Base-by-base conservation (phyloP, 2,329 filamentous ascomycete genomes). In the Metarhizium sp. region DNA sequence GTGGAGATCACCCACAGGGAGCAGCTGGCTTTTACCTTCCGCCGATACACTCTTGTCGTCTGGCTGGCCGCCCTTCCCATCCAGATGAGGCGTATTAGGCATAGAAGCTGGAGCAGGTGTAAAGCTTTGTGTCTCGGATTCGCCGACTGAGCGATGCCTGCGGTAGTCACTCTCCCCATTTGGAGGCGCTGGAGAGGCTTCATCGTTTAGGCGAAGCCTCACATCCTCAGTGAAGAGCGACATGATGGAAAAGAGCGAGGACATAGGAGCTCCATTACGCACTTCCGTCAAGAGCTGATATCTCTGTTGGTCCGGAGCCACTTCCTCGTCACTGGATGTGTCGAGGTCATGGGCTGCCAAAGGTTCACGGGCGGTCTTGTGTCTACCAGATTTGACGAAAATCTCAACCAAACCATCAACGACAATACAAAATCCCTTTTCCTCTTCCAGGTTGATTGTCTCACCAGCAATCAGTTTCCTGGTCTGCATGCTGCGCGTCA, bases 401-500 rank as follows among this genome's bases (percentile, higher is more conserved):
- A 99, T 97, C 69, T 99, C 91, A 1, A 99, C 92, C 32, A 96
- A 72, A 2, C 94, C 94, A 71, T 99, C 94, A 3, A 99, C 95
- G 5, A 99, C 94, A 56, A 99, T 79, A 68, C 94, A 99, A 65
- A 99, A 99, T 0, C 94, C 94, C 65, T 99, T 96, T 66, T 99
- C 94, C 68, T 99, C 94, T 71, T 99, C 94, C 36, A 99, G 76
- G 61, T 96, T 85, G 63, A 99, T 78, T 0, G 94, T 99, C 71
- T 99, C 94, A 34, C 94, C 94, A 5, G 94, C 92, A 64, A 97
- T 95, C 51, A 99, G 78, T 71, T 96, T 96, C 63, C 90, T 81
- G 20, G 95, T 99, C 74, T 99, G 94, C 94, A 99, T 99, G 57
- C 92, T 96, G 57, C 94, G 80, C 0, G 94, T 99, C 63, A 99